Evolutionary conservation across 2,329 filamentous ascomycete species (phyloP), one percentile per base, ranked within the genome.

Genomic region (Ophiobolus disseminans): DNA sequence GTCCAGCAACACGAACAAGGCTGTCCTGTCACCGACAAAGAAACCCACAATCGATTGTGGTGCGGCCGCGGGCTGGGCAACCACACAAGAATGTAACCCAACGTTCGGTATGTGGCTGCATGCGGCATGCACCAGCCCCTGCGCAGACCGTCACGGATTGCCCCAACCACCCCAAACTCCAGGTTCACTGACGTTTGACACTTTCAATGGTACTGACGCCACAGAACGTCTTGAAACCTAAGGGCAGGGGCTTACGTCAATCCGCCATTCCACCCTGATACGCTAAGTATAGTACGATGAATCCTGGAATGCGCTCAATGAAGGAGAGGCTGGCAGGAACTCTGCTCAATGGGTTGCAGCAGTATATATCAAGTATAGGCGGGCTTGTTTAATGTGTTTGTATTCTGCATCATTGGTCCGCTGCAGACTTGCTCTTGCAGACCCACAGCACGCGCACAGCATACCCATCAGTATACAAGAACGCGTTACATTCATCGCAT

Each of bases 381-480:
- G 58, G 60, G 59, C 57, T 60, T 62, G 63, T 69, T 70, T 68
- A 60, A 50, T 50, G 48, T 66, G 63, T 69, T 71, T 70, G 66
- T 58, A 55, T 58, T 45, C 51, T 56, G 55, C 59, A 68, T 62
- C 58, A 69, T 69, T 63, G 63, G 64, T 56, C 40, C 56, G 44
- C 47, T 55, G 42, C 49, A 55, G 31, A 55, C 51, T 63, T 61
- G 58, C 60, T 59, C 46, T 58, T 60, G 58, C 62, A 65, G 55
- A 53, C 50, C 48, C 55, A 48, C 48, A 53, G 42, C 28, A 43
- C 52, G 39, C 38, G 44, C 44, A 44, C 47, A 36, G 44, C 26
- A 41, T 57, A 50, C 43, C 53, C 53, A 57, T n/a, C 57, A 62
- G 65, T 59, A 58, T 58, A 68, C 64, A 57, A 50, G 43, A 38